Evolutionary conservation across 2,329 filamentous ascomycete genomes (phyloP).

Genomic region (Microsporum ferrugineum): DNA sequence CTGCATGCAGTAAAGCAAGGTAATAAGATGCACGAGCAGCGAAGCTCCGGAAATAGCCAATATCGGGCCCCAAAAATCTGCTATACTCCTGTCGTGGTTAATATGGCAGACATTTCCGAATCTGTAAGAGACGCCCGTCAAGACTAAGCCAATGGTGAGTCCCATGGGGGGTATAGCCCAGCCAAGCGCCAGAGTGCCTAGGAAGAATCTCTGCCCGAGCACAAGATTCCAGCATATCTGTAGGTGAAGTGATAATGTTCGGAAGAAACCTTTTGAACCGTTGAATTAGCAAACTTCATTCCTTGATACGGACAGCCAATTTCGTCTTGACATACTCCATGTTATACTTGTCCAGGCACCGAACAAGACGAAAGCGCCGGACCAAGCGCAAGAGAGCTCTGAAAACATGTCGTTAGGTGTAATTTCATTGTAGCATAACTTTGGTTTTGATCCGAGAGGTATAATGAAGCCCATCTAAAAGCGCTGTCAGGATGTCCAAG

Average conservation of each 20-base stretch:
- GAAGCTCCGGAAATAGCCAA: slow-evolving; percentile 66
- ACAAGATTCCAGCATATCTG: slow-evolving; percentile 97
- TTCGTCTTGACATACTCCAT: slow-evolving; percentile 50
- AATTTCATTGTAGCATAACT: slow-evolving; percentile 79
- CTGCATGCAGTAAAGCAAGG: slow-evolving; percentile 84
- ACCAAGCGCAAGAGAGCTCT: slow-evolving; percentile 71
- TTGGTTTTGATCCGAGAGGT: slow-evolving; percentile 63
- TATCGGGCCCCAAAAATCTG: slow-evolving; percentile 82
- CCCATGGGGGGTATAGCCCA: slow-evolving; percentile 75
- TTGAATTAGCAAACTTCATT: slow-evolving; percentile 2
- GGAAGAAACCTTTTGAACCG: slow-evolving; percentile 54
- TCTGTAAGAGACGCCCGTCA: slow-evolving; percentile 88
- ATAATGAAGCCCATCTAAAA: slow-evolving; percentile 76
- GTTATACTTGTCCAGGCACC: slow-evolving; percentile 75
- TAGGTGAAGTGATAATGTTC: slow-evolving; percentile 82
- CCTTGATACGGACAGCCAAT: not conserved
- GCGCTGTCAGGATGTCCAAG: slow-evolving; percentile 16
- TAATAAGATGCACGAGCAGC: slow-evolving; percentile 69
- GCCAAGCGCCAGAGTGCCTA: slow-evolving; percentile 63
- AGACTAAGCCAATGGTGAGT: slow-evolving; percentile 61
- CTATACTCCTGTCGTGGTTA: slow-evolving; percentile 74
- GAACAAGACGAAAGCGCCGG: slow-evolving; percentile 71
- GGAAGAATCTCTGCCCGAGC: slow-evolving; percentile 82
- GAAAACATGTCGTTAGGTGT: slow-evolving; percentile 89
- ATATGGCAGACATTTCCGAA: slow-evolving; percentile 90